A percentile compares a stretch with the other conserved stretches of the same genome.
These are phyloP conservation scores for Grifola frondosa DNA, from an alignment of 1,284 basidiomycete species.

Conservation along the genomic window DNA sequence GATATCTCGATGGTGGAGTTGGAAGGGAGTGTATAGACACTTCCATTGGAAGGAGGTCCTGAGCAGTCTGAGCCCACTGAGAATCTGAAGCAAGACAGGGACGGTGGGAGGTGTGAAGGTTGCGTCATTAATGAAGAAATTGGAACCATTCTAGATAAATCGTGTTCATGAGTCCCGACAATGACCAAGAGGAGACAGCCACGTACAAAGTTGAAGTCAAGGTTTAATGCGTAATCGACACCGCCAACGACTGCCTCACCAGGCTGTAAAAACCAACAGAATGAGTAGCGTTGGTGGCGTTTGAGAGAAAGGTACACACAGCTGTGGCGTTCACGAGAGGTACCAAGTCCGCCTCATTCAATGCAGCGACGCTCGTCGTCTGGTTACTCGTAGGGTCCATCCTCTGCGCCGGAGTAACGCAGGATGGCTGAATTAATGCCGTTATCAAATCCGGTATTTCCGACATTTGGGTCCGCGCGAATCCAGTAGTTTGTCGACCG, in stretches of 20 bases:
- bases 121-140: conserved; percentile 21
- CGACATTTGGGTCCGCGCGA: conserved; percentile 38
- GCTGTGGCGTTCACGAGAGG: conserved; percentile 7
- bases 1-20: conserved; percentile 35
- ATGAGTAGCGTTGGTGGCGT: too few species aligned
- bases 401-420: conserved; percentile 34
- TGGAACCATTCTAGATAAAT: not conserved
- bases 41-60: conserved; percentile 29
- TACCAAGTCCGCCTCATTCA: conserved; percentile 29
- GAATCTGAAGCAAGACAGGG: conserved; percentile 37
- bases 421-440: conserved; percentile 35
- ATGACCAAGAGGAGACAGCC: not conserved
- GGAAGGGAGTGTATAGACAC: conserved; percentile 23
- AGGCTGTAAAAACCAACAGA: not conserved
- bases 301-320: too few species aligned
- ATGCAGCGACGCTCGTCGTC: conserved; percentile 14
- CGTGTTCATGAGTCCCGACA: not conserved
- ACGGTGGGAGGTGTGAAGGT: conserved; percentile 28
- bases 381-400: conserved; percentile 43
- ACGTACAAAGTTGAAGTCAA: conserved; percentile 17
- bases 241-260: conserved; percentile 3
- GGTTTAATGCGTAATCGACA: conserved; percentile 2
- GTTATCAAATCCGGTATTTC: conserved; percentile 26
- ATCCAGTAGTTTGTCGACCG: conserved; percentile 35
- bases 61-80: conserved; percentile 30